Evolutionary conservation across 1,139 yeast genomes (phyloP).

Genomic region (Candida sanyaensis): DNA sequence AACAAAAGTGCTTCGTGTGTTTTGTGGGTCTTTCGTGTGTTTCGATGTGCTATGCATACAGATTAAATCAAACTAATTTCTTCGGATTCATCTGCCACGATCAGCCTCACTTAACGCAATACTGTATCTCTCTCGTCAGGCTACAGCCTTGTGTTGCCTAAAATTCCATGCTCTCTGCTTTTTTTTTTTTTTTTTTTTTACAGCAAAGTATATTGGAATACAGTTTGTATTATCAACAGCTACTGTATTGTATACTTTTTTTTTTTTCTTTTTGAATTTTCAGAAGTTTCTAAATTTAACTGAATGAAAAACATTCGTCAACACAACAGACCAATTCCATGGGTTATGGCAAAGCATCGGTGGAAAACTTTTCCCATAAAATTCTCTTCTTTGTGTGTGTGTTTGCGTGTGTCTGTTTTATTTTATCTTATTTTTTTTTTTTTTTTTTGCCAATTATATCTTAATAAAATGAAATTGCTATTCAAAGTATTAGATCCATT

Average conservation of each 20-base stretch:
- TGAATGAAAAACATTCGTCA: background rate
- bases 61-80: too few species aligned
- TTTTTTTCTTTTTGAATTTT: background rate
- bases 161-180: too few species aligned
- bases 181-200: too few species aligned
- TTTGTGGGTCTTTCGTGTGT: too few species aligned
- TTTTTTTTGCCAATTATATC: background rate
- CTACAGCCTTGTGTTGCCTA: too few species aligned
- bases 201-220: background rate
- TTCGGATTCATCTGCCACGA: too few species aligned
- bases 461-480: background rate
- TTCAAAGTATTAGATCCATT: background rate
- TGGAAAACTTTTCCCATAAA: background rate
- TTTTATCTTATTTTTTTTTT: too few species aligned
- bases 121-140: too few species aligned
- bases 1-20: too few species aligned
- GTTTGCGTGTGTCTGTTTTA: background rate
- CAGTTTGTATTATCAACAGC: background rate
- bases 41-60: too few species aligned
- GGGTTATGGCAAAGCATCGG: background rate
- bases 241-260: background rate
- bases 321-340: background rate
- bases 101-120: too few species aligned
- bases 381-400: background rate
- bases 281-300: background rate